Base-by-base conservation (phyloP, 345 rosid genomes). In the Schrenkiella parvula region DNA sequence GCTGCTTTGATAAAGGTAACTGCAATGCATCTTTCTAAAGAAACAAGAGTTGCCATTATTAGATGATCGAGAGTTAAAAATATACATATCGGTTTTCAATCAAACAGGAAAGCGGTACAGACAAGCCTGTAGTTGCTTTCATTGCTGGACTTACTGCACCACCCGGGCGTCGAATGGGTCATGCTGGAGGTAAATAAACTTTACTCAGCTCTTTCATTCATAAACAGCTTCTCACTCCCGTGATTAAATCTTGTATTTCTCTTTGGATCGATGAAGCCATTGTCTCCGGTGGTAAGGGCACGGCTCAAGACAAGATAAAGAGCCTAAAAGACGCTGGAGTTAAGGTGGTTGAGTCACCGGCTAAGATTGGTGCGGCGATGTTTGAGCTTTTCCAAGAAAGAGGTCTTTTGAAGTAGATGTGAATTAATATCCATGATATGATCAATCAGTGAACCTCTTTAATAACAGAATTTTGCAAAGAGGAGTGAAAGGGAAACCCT, bases 161-260 rank as follows among this genome's bases (percentile, higher is more conserved):
- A 57, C 97, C 97, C 2, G 96, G 97, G 26, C 97, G 98, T 43
- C 90, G 98, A 19, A 95, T 95, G 99, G 99, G 99, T 57, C 99
- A 95, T 66, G 99, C 99, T 10, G 99, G 99, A 85, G 99, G 99
- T 91, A 88, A 25, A 31, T 35, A 12, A 41, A 32, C 72, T 21
- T 19, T 21, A n/a, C 56, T 37, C 34, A 0, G 41, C 69, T 59
- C 46, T 26, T 35, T 11, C 28, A 43, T 19, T 51, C 18, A 6
- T 26, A 13, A 55, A 39, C 31, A 32, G 50, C 29, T 34, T 57
- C 0, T 11, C 21, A 21, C 48, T 41, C 7, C 54, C 4, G 17
- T 1, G n/a, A 8, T 11, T 73, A 46, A 44, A 35, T 47, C n/a
- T 51, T 74, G 68, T 21, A 10, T 32, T 73, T 10, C 15, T 14